Percentiles rank a stretch among this genome's conserved stretches.
Conservation (phyloP, 2,329 filamentous ascomycete genomes). For the Sporothrix schenckii region DNA sequence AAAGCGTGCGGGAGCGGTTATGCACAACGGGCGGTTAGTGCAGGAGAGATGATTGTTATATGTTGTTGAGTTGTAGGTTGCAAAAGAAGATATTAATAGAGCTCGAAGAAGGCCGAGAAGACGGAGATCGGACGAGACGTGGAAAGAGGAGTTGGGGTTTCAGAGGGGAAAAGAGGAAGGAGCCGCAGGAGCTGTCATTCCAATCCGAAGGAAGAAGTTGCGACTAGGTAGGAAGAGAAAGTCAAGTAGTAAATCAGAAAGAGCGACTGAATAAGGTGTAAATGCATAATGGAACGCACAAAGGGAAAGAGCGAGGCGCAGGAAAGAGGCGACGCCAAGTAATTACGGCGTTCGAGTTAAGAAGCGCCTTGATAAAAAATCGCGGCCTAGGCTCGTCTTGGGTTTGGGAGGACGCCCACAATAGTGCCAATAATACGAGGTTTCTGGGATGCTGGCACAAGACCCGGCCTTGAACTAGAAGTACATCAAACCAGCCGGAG, state of each 20-base stretch:
- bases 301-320: constrained; percentile 18
- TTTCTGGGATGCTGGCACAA: neutral
- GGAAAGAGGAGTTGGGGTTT: constrained; percentile 1
- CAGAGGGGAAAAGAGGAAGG: constrained; percentile 7
- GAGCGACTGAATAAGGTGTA: neutral
- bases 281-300: constrained; percentile 5
- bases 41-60: neutral
- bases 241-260: neutral
- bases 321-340: neutral
- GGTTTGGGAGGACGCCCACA: constrained; percentile 15
- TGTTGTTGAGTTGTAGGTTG: neutral
- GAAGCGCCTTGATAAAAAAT: neutral
- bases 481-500: neutral
- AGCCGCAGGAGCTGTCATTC: neutral
- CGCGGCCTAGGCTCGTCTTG: neutral
- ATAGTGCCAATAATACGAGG: neutral
- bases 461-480: too few relatives aligned
- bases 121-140: constrained; percentile 12
- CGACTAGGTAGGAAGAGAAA: neutral
- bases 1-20: neutral
- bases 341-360: neutral
- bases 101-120: neutral
- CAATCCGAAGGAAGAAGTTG: neutral
- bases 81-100: neutral
- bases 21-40: neutral